Evolutionary conservation across 495 filamentous ascomycete genomes (phyloP), one percentile per base, ranked within the genome.

Genomic region (Cercophora samala): DNA sequence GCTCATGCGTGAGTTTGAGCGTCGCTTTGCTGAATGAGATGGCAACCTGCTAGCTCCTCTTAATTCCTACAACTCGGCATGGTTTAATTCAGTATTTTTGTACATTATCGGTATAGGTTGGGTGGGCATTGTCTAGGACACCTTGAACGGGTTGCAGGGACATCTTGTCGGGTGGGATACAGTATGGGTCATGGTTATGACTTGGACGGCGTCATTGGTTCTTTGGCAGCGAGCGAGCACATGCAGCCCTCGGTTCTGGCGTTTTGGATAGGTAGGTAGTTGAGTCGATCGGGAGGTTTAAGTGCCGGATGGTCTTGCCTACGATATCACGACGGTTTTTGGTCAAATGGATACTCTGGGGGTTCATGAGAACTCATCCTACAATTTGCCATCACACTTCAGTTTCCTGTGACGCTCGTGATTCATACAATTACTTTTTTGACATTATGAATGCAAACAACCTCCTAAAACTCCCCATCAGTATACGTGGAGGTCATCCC

Each of bases 1-100:
- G 79, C 78, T 99, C 15, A 88, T 91, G 71, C 80, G 82, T 9
- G 94, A 96, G 78, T 88, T 99, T 73, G 88, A 89, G 77, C 84
- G 79, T 65, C 82, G 89, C 64, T 99, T 99, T 82, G 74, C 64
- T 11, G 66, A 71, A 4, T 74, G 67, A 65, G 21, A 9, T 17
- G 22, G 21, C 9, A 9, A 1, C 17, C 22, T 26, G 54, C 19
- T 17, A 13, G 15, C 37, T 56, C 4, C 0, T 56, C 13, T 19
- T 1, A 9, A 21, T 21, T 56, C 54, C 22, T 0, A 21, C 22
- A 24, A 24, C n/a, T 21, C 1, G 54, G 17, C 3, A 19, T 56
- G n/a, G 6, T 21, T 56, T 56, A 23, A 21, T 56, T 56, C 22
- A 21, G 54, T 24, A 56, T 56, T 56, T 21, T 24, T 46, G 37